Percentiles rank a stretch among this genome's conserved stretches.
phyloP scores from a whole-genome alignment of 164 flowering plant genomes.

The Annona cherimola region DNA sequence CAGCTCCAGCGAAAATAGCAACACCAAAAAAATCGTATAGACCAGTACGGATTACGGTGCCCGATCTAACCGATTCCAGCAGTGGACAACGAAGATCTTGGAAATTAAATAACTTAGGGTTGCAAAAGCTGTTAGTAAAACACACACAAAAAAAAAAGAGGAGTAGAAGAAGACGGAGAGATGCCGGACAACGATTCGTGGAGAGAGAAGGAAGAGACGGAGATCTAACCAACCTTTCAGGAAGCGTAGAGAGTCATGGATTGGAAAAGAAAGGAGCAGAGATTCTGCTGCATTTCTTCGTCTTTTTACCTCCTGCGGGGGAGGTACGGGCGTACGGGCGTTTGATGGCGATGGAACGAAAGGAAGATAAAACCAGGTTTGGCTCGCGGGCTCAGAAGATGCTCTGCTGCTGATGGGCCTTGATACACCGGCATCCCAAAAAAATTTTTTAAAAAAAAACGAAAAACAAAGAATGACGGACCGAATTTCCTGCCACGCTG shows the following conservation, averaged over 20 bases:
- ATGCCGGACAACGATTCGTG: neutral
- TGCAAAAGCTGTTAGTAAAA: neutral
- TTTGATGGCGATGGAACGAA: neutral
- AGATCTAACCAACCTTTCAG: neutral
- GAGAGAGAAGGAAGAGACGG: neutral
- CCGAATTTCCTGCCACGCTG: too few species aligned
- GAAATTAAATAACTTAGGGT: neutral
- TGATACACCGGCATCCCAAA: too few species aligned
- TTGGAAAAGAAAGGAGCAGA: slow-evolving; percentile 1
- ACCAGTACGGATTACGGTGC: neutral
- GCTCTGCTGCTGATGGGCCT: too few species aligned
- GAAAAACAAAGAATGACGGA: too few species aligned
- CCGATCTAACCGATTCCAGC: neutral
- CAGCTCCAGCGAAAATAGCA: neutral
- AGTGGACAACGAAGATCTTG: neutral
- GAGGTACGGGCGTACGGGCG: neutral
- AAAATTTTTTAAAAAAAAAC: too few species aligned
- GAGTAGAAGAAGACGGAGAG: neutral
- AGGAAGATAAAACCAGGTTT: neutral
- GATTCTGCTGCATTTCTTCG: slow-evolving; percentile 10
- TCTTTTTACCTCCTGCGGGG: neutral
- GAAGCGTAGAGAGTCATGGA: neutral
- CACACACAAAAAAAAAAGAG: neutral
- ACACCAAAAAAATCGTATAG: neutral
- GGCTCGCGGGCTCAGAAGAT: too few species aligned